phyloP scores from a whole-genome alignment of 2,329 filamentous ascomycete species.

The Calonectria crousiana region DNA sequence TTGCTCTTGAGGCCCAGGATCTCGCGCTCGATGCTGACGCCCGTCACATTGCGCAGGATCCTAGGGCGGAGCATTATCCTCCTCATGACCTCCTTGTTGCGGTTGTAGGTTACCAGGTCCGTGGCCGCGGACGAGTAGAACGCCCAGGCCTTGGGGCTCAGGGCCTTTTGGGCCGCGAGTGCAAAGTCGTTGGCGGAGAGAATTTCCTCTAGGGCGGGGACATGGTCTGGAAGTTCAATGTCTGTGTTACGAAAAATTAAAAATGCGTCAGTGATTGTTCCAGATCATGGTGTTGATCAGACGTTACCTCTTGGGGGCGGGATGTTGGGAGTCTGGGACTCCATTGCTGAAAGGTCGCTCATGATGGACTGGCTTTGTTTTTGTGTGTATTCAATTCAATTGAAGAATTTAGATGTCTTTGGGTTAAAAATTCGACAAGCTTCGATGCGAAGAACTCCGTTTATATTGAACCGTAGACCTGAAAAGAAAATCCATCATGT shows the following conservation, averaged over 20 bases:
- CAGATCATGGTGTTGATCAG: background rate
- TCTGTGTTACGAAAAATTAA: constrained; percentile 11
- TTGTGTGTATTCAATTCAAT: background rate
- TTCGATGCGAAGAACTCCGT: background rate
- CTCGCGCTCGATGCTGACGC: constrained; percentile 61
- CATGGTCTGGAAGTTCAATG: constrained; percentile 26
- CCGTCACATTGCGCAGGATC: constrained; percentile 67
- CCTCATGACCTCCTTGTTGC: constrained; percentile 67
- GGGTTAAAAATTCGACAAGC: background rate
- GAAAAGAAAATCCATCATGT: background rate
- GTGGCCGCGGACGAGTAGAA: constrained; percentile 77
- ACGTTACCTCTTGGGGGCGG: constrained; percentile 38
- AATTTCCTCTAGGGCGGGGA: constrained; percentile 39
- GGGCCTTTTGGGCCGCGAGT: constrained; percentile 63
- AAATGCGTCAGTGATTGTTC: background rate
- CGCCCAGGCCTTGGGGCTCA: constrained; percentile 75
- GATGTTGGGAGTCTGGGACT: constrained; percentile 43
- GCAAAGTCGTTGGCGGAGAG: constrained; percentile 67
- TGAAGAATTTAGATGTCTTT: background rate
- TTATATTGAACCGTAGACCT: constrained; percentile 4
- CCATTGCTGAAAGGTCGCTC: constrained; percentile 44
- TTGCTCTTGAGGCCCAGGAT: constrained; percentile 65
- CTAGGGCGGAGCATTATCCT: constrained; percentile 71
- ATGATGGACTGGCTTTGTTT: constrained; percentile 26
- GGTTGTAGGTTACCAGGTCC: constrained; percentile 66